Percentiles rank a stretch among this genome's conserved stretches.
These are phyloP conservation scores for Anastatica hierochuntica DNA, from an alignment of 345 rosid species.

Conservation along the genomic window DNA sequence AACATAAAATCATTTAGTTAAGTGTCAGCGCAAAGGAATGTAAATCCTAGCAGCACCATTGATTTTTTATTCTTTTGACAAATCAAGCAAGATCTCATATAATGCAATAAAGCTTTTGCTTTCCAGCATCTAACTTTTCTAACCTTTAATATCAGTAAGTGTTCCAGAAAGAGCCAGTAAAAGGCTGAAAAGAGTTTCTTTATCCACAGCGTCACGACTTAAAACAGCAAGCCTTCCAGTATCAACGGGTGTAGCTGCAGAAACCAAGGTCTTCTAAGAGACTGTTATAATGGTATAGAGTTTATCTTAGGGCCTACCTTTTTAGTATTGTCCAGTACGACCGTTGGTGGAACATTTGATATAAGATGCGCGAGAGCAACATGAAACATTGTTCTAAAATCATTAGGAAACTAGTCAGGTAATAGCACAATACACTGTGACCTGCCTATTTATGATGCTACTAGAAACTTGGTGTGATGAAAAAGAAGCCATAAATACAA, in stretches of 20 bases:
- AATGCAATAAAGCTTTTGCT: not conserved
- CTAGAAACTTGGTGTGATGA: not conserved
- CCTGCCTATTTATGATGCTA: slow-evolving; percentile 4
- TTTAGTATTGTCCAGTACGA: slow-evolving; percentile 54
- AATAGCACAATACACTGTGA: not conserved
- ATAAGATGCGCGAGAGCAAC: slow-evolving; percentile 65
- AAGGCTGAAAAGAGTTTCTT: slow-evolving; percentile 52
- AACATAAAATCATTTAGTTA: no score
- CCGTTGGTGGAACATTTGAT: slow-evolving; percentile 52
- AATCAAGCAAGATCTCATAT: no score
- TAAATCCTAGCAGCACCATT: no score
- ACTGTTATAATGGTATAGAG: not conserved
- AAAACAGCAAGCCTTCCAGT: slow-evolving; percentile 53
- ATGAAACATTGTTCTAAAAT: slow-evolving; percentile 46
- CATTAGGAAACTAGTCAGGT: no score
- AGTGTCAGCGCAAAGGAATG: no score
- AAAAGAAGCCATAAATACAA: not conserved
- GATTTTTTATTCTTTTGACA: no score
- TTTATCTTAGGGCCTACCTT: slow-evolving; percentile 39
- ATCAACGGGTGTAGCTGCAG: slow-evolving; percentile 60
- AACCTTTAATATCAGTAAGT: slow-evolving; percentile 59
- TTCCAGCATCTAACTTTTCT: slow-evolving; percentile 5
- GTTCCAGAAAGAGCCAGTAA: slow-evolving; percentile 75
- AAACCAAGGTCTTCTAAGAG: not conserved
- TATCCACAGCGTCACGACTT: slow-evolving; percentile 36